Evolutionary conservation across 2,329 filamentous ascomycete genomes (phyloP), one percentile per base, ranked within the genome.

Genomic region (Pestalotiopsis sp.): DNA sequence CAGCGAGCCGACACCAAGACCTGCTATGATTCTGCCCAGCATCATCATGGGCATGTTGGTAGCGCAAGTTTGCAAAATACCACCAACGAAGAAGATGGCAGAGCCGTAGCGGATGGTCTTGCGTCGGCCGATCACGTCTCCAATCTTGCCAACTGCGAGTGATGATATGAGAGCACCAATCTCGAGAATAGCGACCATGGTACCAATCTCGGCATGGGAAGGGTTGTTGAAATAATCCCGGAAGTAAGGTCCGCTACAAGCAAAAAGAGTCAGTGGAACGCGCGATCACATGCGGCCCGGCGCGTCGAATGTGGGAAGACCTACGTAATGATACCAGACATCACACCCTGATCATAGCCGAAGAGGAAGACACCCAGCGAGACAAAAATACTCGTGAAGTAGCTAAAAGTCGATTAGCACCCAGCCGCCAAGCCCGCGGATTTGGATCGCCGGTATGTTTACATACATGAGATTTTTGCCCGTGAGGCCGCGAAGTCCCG

Each of bases 131-230:
- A 98, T 93, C 67, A 97, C 88, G 78, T 99, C 96, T 72, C 96
- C 96, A 67, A 98, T 88, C 70, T 91, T 90, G 63, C 96, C 96
- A 44, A 98, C 94, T 38, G 91, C 80, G 11, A 99, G 82, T 1
- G 95, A 98, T 22, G 95, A 92, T 74, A 97, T 91, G 70, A 99
- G 92, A 48, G 96, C 96, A 68, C 96, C 96, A 65, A 98, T 85
- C 81, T 98, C 95, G 68, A 99, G 87, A 74, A 99, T 98, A 72
- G 96, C 95, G 68, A 99, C 96, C 91, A 98, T 98, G 35, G 94
- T 98, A 68, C 95, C 96, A 68, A 99, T 91, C 78, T 97, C 89
- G 60, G 94, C 93, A 74, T 89, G 88, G 26, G 93, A 91, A 22
- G 96, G 96, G 74, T 98, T 90, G 75, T 94, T 86, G 81, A 99